Evolutionary conservation across 2,329 filamentous ascomycete species (phyloP).

Genomic region (Fusarium siculi): DNA sequence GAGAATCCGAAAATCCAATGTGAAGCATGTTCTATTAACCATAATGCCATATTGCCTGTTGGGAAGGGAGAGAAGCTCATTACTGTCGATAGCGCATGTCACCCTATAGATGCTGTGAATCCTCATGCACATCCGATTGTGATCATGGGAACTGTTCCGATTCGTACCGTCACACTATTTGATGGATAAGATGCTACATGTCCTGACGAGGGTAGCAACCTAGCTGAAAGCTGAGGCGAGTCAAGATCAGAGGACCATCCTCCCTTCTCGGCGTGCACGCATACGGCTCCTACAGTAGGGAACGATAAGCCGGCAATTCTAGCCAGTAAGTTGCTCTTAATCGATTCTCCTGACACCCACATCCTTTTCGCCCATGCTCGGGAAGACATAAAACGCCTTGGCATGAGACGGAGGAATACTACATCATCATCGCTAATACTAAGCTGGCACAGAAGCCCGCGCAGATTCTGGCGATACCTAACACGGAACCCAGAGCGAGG

Average conservation of each 20-base stretch:
- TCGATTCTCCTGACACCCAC: neutral
- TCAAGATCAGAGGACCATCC: conserved; percentile 15
- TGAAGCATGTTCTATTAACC: neutral
- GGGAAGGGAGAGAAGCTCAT: neutral
- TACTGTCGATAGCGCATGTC: conserved; percentile 4
- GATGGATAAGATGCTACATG: conserved; percentile 32
- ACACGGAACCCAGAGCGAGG: conserved; percentile 1
- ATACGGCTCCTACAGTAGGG: conserved; percentile 18
- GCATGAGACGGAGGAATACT: conserved; percentile 5
- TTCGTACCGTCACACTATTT: conserved; percentile 30
- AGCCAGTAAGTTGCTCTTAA: neutral
- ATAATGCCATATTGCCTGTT: neutral
- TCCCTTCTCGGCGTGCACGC: conserved; percentile 21
- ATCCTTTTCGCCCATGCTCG: conserved; percentile 5
- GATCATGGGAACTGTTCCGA: conserved; percentile 41
- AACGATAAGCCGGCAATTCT: conserved; percentile 35
- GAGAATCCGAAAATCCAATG: conserved; percentile 14
- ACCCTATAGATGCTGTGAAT: conserved; percentile 24
- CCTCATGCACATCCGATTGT: conserved; percentile 20
- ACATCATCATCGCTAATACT: neutral
- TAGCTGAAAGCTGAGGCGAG: conserved; percentile 27
- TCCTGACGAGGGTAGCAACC: conserved; percentile 11
- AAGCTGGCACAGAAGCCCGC: neutral
- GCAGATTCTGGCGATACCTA: neutral
- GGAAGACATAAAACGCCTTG: conserved; percentile 9